Percentiles rank a stretch among this genome's conserved stretches.
phyloP scores from a whole-genome alignment of 2,329 filamentous ascomycete genomes.

The Fusarium pseudonygamai region DNA sequence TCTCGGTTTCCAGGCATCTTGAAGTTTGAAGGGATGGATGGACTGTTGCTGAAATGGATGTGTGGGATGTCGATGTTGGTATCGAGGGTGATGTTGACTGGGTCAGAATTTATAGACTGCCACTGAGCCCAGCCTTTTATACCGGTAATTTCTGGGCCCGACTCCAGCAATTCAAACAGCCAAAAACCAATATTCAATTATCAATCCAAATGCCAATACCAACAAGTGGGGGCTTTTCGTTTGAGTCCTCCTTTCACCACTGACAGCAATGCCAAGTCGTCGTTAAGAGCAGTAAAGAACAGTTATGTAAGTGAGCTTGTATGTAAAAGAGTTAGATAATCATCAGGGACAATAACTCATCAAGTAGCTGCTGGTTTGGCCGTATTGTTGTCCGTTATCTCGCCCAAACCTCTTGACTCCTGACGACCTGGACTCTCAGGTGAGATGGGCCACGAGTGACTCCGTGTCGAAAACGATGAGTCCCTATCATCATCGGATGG shows the following conservation, averaged over 20 bases:
- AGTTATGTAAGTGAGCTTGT: not conserved
- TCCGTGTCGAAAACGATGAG: not conserved
- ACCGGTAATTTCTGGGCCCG: not conserved
- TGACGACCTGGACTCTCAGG: not conserved
- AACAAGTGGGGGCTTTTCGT: not conserved
- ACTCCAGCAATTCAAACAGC: not conserved
- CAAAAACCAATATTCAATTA: not conserved
- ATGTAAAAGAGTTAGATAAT: not conserved
- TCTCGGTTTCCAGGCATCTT: not conserved
- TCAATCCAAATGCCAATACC: not conserved
- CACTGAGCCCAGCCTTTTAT: not conserved
- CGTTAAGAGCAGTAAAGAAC: not conserved
- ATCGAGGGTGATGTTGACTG: constrained; percentile 5
- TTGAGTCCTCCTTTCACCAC: not conserved
- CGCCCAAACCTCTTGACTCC: not conserved
- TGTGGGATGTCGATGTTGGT: not conserved
- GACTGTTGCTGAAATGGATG: not conserved
- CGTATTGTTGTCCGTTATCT: not conserved
- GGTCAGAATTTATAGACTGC: not conserved
- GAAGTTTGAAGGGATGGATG: not conserved
- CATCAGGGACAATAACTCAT: not conserved
- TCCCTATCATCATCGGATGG: not conserved
- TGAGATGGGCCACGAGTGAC: constrained; percentile 10
- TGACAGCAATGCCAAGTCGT: not conserved
- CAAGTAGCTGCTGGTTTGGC: not conserved